Conservation (phyloP, 2,329 filamentous ascomycete species). For the Pyrenophora graminea region DNA sequence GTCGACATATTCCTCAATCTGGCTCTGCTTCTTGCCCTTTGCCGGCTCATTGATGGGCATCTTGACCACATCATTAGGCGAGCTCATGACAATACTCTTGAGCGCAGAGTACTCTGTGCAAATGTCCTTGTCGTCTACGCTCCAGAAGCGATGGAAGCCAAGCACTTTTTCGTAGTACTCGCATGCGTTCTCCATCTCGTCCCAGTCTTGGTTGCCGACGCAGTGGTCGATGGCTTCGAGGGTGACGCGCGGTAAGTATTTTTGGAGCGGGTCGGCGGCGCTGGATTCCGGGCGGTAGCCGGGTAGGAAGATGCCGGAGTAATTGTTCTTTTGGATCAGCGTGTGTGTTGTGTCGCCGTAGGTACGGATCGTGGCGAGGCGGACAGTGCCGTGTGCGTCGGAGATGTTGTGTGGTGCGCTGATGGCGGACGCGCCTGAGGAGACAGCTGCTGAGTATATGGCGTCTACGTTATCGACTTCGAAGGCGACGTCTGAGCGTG, state of each 20-base stretch:
- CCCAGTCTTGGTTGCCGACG: slow-evolving; percentile 96
- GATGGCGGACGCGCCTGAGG: slow-evolving; percentile 65
- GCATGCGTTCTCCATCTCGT: slow-evolving; percentile 74
- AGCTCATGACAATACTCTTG: slow-evolving; percentile 88
- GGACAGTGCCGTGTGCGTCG: slow-evolving; percentile 69
- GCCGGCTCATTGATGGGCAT: slow-evolving; percentile 99
- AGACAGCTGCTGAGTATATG: slow-evolving; percentile 75
- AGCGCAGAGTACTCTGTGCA: slow-evolving; percentile 90
- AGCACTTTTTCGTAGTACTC: slow-evolving; percentile 83
- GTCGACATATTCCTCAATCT: slow-evolving; percentile 86
- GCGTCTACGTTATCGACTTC: slow-evolving; percentile 87
- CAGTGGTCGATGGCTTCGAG: slow-evolving; percentile 84
- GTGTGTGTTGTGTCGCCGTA: slow-evolving; percentile 97
- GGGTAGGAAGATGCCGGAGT: slow-evolving; percentile 79
- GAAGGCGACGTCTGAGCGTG: slow-evolving; percentile 76
- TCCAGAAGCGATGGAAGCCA: slow-evolving; percentile 97
- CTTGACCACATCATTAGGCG: slow-evolving; percentile 82
- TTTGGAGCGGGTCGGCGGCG: slow-evolving; percentile 51
- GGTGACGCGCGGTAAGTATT: slow-evolving; percentile 68
- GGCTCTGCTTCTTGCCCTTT: slow-evolving; percentile 82
- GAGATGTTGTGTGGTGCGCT: slow-evolving; percentile 58
- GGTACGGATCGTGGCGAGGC: slow-evolving; percentile 80
- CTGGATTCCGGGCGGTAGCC: slow-evolving; percentile 67
- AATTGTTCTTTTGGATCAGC: slow-evolving; percentile 73
- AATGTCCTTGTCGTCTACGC: slow-evolving; percentile 90